Percentiles rank a stretch among this genome's conserved stretches.
Conservation (phyloP, 371 early-diverging fungal genomes). For the Chytridiales sp. region DNA sequence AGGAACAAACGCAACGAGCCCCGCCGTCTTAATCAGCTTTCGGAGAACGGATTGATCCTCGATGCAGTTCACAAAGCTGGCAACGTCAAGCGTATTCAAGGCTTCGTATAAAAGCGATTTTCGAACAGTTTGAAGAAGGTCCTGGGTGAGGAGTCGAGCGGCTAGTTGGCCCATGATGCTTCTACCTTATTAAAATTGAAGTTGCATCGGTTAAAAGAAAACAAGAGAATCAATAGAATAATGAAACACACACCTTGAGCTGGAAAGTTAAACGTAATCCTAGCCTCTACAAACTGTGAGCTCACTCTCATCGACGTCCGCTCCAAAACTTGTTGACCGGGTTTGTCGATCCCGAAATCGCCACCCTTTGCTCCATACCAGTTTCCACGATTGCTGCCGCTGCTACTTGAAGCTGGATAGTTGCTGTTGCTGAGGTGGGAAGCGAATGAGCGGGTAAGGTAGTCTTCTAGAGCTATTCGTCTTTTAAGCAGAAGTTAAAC, state of each 20-base stretch:
- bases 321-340: conserved; percentile 51
- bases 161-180: conserved; percentile 39
- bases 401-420: neutral
- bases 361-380: conserved; percentile 41
- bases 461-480: conserved; percentile 39
- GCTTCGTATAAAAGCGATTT: conserved; percentile 23
- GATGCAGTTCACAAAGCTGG: conserved; percentile 30
- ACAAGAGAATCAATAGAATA: too few species aligned
- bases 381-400: conserved; percentile 22
- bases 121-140: conserved; percentile 33
- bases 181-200: conserved; percentile 24
- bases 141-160: conserved; percentile 31
- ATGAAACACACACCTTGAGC: conserved; percentile 25
- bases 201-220: conserved; percentile 8
- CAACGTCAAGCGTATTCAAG: conserved; percentile 22
- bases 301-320: conserved; percentile 35
- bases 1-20: conserved; percentile 46
- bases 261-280: conserved; percentile 21
- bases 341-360: conserved; percentile 33
- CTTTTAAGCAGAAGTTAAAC: too few species aligned
- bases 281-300: conserved; percentile 22
- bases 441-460: conserved; percentile 23
- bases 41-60: conserved; percentile 50
- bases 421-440: neutral
- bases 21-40: conserved; percentile 20